Conservation (phyloP, 257 asterid genomes). For the Primulina huaijiensis region DNA sequence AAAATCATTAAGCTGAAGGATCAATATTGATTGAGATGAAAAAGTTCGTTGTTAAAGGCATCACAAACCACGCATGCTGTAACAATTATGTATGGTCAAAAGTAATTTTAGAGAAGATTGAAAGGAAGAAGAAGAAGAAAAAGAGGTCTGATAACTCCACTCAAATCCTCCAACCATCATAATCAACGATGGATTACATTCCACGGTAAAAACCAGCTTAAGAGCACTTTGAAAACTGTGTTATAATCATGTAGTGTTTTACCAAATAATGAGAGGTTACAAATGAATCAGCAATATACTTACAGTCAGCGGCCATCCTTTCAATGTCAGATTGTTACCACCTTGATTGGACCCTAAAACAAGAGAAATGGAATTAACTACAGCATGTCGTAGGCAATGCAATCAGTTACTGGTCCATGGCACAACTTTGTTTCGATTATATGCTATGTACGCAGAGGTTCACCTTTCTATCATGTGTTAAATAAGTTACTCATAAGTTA, state of each 20-base stretch:
- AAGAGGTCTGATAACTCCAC: neutral
- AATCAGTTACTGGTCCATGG: neutral
- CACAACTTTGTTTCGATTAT: slow-evolving; percentile 1
- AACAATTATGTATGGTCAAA: neutral
- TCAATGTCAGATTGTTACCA: slow-evolving; percentile 89
- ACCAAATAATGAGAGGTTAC: neutral
- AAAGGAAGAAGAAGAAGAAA: neutral
- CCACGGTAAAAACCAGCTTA: neutral
- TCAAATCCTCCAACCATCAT: neutral
- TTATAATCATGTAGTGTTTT: neutral
- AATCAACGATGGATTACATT: neutral
- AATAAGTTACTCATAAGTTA: neutral
- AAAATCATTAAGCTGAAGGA: neutral
- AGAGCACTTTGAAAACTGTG: neutral
- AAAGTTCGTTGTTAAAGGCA: too few species aligned
- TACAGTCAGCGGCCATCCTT: slow-evolving; percentile 99
- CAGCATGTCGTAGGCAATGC: slow-evolving; percentile 17
- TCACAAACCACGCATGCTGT: neutral
- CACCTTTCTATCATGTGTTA: slow-evolving; percentile 17
- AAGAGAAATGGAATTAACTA: slow-evolving; percentile 25
- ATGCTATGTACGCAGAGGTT: neutral
- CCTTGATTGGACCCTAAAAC: slow-evolving; percentile 89
- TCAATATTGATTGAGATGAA: neutral
- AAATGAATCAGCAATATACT: slow-evolving; percentile 33
- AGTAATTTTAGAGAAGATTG: neutral